Conservation (phyloP, 2,329 filamentous ascomycete species). For the Penicillium thymicola region DNA sequence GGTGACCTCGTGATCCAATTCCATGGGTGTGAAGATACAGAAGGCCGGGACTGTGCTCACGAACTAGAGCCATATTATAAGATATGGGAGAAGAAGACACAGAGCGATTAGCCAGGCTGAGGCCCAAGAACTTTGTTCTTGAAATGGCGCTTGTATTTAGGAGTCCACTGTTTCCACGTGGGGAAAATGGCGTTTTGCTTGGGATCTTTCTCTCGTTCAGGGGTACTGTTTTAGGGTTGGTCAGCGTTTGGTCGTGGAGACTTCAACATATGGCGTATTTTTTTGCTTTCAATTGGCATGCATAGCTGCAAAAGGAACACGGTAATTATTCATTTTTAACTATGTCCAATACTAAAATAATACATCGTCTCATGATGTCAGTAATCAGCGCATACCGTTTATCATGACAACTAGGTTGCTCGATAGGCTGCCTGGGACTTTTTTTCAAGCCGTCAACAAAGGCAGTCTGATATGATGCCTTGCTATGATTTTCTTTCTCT, state of each 20-base stretch:
- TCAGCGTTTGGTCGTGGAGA: slow-evolving; percentile 10
- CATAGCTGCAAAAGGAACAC: slow-evolving; percentile 14
- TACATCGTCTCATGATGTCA: background rate
- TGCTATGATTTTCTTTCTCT: background rate
- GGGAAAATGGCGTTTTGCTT: slow-evolving; percentile 6
- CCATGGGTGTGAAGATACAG: slow-evolving; percentile 60
- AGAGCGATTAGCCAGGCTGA: slow-evolving; percentile 15
- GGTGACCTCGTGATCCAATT: slow-evolving; percentile 85
- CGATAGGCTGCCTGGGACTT: background rate
- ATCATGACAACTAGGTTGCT: slow-evolving; percentile 1
- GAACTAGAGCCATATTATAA: slow-evolving; percentile 61
- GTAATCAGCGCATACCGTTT: slow-evolving; percentile 1
- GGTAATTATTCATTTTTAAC: slow-evolving; percentile 14
- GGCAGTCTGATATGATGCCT: background rate
- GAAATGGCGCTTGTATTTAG: background rate
- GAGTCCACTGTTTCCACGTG: background rate
- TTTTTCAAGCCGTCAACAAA: background rate
- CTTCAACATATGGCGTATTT: slow-evolving; percentile 14
- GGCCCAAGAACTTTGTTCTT: background rate
- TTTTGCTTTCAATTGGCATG: slow-evolving; percentile 7
- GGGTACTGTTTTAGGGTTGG: slow-evolving; percentile 4
- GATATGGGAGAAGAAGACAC: slow-evolving; percentile 39
- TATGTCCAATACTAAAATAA: slow-evolving; percentile 15
- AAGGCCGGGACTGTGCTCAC: slow-evolving; percentile 62
- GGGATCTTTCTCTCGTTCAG: background rate